Evolutionary conservation across 306 rosid genomes (phyloP).

Genomic region (Sicyos baderoa): DNA sequence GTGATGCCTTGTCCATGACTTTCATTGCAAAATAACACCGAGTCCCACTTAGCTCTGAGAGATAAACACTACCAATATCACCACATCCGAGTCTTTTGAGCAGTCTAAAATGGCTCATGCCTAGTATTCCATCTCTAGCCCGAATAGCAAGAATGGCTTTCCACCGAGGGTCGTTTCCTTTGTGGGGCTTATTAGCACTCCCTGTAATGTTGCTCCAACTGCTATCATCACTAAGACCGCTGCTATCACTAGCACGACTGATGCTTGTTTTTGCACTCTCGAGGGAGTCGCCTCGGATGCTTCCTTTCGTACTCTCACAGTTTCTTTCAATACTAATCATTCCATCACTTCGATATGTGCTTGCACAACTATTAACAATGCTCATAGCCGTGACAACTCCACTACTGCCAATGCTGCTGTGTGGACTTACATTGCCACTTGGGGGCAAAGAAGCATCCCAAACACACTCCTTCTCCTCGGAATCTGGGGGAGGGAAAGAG

Average conservation of each 20-base stretch:
- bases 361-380: slow-evolving; percentile 76
- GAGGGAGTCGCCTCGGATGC: slow-evolving; percentile 86
- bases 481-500: slow-evolving; percentile 57
- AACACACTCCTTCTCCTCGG: slow-evolving; percentile 89
- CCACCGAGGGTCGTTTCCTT: slow-evolving; percentile 99
- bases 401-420: slow-evolving; percentile 82
- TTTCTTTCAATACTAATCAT: slow-evolving; percentile 87
- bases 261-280: slow-evolving; percentile 93
- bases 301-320: slow-evolving; percentile 67
- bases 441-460: slow-evolving; percentile 99
- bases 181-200: slow-evolving; percentile 96
- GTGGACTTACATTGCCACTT: slow-evolving; percentile 96
- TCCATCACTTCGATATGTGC: slow-evolving; percentile 84
- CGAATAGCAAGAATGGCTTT: slow-evolving; percentile 95
- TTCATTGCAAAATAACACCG: slow-evolving; percentile 94
- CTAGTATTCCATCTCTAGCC: slow-evolving; percentile 82
- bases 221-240: slow-evolving; percentile 96
- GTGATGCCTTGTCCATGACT: slow-evolving; percentile 98
- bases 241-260: slow-evolving; percentile 87
- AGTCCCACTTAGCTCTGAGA: slow-evolving; percentile 92
- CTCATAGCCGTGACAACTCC: slow-evolving; percentile 95
- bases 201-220: slow-evolving; percentile 97
- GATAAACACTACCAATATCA: slow-evolving; percentile 96
- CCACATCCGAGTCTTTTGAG: slow-evolving; percentile 97
- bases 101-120: slow-evolving; percentile 92